These are phyloP conservation scores for Fusarium sp. DNA, from an alignment of 2,329 filamentous ascomycete genomes.

Conservation along the genomic window DNA sequence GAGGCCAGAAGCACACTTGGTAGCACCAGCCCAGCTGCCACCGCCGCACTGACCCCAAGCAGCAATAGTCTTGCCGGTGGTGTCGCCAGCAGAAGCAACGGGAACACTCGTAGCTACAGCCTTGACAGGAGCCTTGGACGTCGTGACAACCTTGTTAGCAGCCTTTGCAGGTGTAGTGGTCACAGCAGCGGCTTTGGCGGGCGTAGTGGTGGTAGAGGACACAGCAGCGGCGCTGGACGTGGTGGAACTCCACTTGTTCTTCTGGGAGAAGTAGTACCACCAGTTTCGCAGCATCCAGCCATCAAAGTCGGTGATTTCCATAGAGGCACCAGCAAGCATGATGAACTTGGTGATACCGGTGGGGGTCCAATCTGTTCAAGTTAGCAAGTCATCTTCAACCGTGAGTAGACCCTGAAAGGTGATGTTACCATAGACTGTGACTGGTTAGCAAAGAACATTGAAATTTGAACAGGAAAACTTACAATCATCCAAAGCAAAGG, in stretches of 20 bases:
- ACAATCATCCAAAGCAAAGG: slow-evolving; percentile 58
- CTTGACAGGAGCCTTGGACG: neutral
- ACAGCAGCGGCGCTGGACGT: neutral
- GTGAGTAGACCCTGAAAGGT: too few species aligned
- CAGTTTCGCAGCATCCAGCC: slow-evolving; percentile 63
- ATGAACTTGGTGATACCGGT: slow-evolving; percentile 58
- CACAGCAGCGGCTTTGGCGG: neutral
- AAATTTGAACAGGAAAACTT: neutral
- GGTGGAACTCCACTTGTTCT: slow-evolving; percentile 41
- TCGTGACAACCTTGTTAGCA: neutral
- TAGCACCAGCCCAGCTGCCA: slow-evolving; percentile 35
- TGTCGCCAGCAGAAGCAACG: neutral
- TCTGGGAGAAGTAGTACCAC: slow-evolving; percentile 54
- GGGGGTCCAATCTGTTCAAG: slow-evolving; percentile 57
- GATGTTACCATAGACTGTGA: slow-evolving; percentile 32
- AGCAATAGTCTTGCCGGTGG: neutral
- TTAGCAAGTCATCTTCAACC: neutral
- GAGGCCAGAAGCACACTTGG: slow-evolving; percentile 38
- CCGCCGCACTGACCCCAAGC: slow-evolving; percentile 43
- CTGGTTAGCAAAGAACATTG: slow-evolving; percentile 7
- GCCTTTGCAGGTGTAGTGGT: neutral
- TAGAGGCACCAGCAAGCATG: slow-evolving; percentile 59
- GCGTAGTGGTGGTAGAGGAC: neutral
- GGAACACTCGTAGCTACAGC: neutral
- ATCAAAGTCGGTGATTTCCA: slow-evolving; percentile 60